These are phyloP conservation scores for Nephromyces sp. DNA, from an alignment of 169 alveolate species.

Conservation along the genomic window DNA sequence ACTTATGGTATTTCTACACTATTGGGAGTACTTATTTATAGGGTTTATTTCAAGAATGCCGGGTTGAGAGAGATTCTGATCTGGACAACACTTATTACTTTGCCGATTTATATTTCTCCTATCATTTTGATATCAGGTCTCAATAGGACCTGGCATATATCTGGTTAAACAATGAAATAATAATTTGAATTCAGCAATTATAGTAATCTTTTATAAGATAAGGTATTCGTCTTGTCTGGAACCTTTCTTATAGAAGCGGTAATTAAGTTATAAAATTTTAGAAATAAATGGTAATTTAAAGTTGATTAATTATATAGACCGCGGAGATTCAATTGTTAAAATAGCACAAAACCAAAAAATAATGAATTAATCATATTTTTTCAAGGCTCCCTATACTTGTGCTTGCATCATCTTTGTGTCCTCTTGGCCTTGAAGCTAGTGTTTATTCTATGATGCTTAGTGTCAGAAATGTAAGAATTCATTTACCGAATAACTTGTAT, in stretches of 20 bases:
- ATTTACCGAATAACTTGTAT: not conserved
- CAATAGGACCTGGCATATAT: constrained; percentile 71
- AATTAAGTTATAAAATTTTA: not conserved
- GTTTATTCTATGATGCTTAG: constrained; percentile 87
- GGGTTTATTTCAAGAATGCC: constrained; percentile 64
- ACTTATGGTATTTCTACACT: constrained; percentile 81
- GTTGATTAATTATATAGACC: constrained; percentile 9
- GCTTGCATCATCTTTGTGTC: constrained; percentile 84
- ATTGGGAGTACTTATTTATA: constrained; percentile 75
- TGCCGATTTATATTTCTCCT: constrained; percentile 58
- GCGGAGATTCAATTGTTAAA: constrained; percentile 64
- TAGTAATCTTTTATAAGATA: too few species aligned
- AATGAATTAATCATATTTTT: not conserved
- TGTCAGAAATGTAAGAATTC: constrained; percentile 58
- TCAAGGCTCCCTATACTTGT: constrained; percentile 79
- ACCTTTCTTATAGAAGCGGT: constrained; percentile 83
- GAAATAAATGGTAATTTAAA: not conserved
- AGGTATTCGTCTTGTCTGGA: constrained; percentile 75
- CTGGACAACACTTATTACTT: constrained; percentile 71
- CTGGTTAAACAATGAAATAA: constrained; percentile 23
- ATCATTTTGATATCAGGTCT: constrained; percentile 70
- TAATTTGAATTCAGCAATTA: too few species aligned
- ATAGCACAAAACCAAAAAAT: not conserved
- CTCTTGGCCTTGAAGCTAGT: constrained; percentile 88
- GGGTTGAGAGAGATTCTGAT: constrained; percentile 72